Evolutionary conservation across 1,139 yeast species (phyloP).

Genomic region (Protomyces lactucae-debilis): DNA sequence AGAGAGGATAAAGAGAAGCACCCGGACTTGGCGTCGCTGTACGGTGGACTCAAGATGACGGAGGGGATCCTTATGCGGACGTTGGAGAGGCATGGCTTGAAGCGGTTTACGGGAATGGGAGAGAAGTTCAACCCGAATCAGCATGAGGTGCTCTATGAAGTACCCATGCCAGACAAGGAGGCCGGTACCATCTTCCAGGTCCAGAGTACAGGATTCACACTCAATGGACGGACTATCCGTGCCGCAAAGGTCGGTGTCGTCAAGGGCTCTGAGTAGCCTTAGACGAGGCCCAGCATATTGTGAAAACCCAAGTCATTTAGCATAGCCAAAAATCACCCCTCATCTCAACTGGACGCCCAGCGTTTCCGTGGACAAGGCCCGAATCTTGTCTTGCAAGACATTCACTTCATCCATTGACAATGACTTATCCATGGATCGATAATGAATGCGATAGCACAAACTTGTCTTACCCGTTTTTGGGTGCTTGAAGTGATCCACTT

Average conservation of each 20-base stretch:
- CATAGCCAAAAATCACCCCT: neutral
- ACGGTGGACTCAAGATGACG: constrained; percentile 90
- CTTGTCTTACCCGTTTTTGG: constrained; percentile 74
- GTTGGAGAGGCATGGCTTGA: constrained; percentile 70
- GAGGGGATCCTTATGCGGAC: constrained; percentile 84
- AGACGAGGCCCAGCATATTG: neutral
- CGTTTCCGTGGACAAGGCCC: constrained; percentile 35
- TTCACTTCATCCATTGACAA: constrained; percentile 79
- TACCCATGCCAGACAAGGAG: constrained; percentile 81
- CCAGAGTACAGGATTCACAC: constrained; percentile 83
- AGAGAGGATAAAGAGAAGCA: constrained; percentile 35
- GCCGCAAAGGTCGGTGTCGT: constrained; percentile 97
- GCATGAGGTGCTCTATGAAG: constrained; percentile 90
- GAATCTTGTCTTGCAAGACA: constrained; percentile 59
- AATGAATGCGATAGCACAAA: constrained; percentile 82
- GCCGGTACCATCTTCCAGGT: constrained; percentile 92
- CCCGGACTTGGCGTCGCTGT: constrained; percentile 56
- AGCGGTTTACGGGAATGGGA: constrained; percentile 76
- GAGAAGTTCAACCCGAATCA: constrained; percentile 83
- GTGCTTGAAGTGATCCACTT: constrained; percentile 71
- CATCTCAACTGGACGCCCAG: constrained; percentile 10
- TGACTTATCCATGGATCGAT: constrained; percentile 93
- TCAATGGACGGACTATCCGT: constrained; percentile 83
- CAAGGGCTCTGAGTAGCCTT: constrained; percentile 45
- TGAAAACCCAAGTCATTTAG: neutral